Percentiles rank a stretch among this genome's conserved stretches.
Conservation (phyloP, 2,329 filamentous ascomycete species). For the Diaporthe humulicola region DNA sequence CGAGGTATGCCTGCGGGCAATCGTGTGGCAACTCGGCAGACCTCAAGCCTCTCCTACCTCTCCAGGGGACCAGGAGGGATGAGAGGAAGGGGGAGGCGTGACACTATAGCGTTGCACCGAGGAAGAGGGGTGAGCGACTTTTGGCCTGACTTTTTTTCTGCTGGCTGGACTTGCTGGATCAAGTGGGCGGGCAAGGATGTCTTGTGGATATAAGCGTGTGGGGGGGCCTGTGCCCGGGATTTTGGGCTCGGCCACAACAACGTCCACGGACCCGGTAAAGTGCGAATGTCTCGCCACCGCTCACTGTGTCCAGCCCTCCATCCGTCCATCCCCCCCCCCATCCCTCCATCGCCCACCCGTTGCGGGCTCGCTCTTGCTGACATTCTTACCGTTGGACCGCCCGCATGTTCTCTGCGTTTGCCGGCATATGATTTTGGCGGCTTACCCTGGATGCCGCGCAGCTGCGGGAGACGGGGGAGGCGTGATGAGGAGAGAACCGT, state of each 20-base stretch:
- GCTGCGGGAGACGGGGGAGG: slow-evolving; percentile 1
- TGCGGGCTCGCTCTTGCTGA: slow-evolving; percentile 25
- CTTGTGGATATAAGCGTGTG: slow-evolving; percentile 24
- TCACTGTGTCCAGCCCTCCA: slow-evolving; percentile 26
- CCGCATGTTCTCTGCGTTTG: not conserved
- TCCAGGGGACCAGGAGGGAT: slow-evolving; percentile 1
- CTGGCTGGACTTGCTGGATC: slow-evolving; percentile 28
- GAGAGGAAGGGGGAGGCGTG: slow-evolving; percentile 34
- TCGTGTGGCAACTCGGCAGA: slow-evolving; percentile 14
- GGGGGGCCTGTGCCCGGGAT: slow-evolving; percentile 32
- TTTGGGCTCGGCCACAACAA: slow-evolving; percentile 37
- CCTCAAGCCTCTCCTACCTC: slow-evolving; percentile 24
- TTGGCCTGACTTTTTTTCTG: slow-evolving; percentile 37
- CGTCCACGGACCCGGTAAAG: slow-evolving; percentile 34
- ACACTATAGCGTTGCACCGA: slow-evolving; percentile 41
- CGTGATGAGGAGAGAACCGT: not conserved
- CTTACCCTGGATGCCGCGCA: slow-evolving; percentile 23
- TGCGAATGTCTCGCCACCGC: slow-evolving; percentile 26
- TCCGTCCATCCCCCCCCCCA: slow-evolving; percentile 17
- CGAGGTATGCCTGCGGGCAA: not conserved
- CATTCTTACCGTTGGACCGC: slow-evolving; percentile 15
- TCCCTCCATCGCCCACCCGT: slow-evolving; percentile 20
- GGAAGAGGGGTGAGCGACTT: slow-evolving; percentile 37
- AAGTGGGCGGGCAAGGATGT: slow-evolving; percentile 34
- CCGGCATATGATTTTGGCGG: slow-evolving; percentile 10